Base-by-base conservation (phyloP, 2,329 filamentous ascomycete genomes). In the Fusarium nurragi region DNA sequence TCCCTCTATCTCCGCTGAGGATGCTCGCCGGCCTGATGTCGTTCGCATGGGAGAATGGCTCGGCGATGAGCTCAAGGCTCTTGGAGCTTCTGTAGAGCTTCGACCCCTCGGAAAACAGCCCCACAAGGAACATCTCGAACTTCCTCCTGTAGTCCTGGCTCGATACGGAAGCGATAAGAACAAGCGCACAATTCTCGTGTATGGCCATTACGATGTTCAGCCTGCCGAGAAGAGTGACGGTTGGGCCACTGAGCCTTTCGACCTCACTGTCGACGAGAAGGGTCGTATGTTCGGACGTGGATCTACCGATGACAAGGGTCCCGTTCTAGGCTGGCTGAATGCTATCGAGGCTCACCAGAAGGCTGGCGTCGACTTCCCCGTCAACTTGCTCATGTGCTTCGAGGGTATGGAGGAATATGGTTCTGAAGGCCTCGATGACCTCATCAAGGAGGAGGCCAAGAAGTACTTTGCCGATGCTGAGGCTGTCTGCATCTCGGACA, bases 351-450 rank as follows among this genome's bases (percentile, higher is more conserved):
- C 95, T 38, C 95, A 99, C 83, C 90, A 97, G 79, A 95, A 96
- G 84, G 93, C 94, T 32, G 92, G 92, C 55, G 84, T 98, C 41
- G 94, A 97, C 48, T 93, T 99, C 77, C 95, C 95, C 10, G 95
- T 99, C 75, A 99, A 99, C 82, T 85, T 99, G 68, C 87, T 99
- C 67, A 98, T 97, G 92, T 99, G 95, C 84, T 98, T 99, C 72
- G 95, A 99, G 84, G 95, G 95, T 45, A 99, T 99, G 95, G 95
- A 99, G 81, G 95, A 99, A 82, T 97, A 97, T 77, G 95, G 95
- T 47, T 97, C 94, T 1, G 94, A 98, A 77, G 95, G 95, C 34
- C 85, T 99, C 53, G 95, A 99, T 74, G 94, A 97, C 71, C 91
- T 98, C 69, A 97, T 99, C 79, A 85, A 91, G 69, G 89, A 87